These are phyloP conservation scores for Pleurotus giganteus DNA, from an alignment of 768 basidiomycete genomes.

Conservation along the genomic window DNA sequence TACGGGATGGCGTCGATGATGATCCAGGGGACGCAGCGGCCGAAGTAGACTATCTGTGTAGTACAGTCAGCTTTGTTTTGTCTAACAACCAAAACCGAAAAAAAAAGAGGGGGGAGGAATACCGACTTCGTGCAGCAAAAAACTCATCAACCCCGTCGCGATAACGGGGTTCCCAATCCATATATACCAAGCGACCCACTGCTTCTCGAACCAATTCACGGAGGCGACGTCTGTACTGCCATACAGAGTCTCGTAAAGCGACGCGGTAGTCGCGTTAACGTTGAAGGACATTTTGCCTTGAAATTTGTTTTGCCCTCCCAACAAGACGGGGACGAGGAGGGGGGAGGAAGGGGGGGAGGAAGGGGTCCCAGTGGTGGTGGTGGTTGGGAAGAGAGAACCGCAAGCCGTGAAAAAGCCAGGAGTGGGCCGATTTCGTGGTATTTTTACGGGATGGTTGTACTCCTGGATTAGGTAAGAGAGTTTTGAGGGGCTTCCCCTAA, in stretches of 20 bases:
- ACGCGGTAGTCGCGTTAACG: constrained; percentile 26
- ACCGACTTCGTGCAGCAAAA: constrained; percentile 90
- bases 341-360: too few species aligned
- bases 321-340: too few species aligned
- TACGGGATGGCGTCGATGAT: constrained; percentile 93
- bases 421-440: too few species aligned
- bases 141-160: constrained; percentile 92
- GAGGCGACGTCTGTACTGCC: constrained; percentile 55
- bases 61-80: neutral
- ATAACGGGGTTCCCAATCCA: constrained; percentile 86
- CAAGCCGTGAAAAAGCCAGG: too few species aligned
- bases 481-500: too few species aligned
- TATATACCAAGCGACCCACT: constrained; percentile 86
- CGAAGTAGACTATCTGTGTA: constrained; percentile 93
- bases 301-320: too few species aligned
- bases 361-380: too few species aligned
- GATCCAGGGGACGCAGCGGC: constrained; percentile 92
- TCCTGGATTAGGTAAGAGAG: too few species aligned
- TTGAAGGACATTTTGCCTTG: constrained; percentile 53
- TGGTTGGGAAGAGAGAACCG: too few species aligned
- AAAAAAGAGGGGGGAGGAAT: neutral
- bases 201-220: constrained; percentile 69
- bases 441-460: too few species aligned
- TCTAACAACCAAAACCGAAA: neutral
- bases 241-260: constrained; percentile 46